Base-by-base conservation (phyloP, 192 early-diverging fungal genomes). In the Mortierella alpina region DNA sequence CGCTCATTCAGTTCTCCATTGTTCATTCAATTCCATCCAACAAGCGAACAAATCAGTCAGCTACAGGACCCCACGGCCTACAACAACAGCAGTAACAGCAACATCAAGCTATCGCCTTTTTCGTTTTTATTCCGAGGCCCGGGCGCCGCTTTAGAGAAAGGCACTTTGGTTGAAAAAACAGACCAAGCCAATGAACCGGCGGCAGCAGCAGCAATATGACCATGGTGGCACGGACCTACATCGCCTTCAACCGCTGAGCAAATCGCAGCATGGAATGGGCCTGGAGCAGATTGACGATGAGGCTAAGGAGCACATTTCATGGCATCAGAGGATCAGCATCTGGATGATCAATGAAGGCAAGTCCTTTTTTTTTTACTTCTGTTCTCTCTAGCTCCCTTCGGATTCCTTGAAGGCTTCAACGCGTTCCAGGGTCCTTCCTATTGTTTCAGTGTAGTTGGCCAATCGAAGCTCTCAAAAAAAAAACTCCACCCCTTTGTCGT, bases 341-440 rank as follows among this genome's bases (percentile, higher is more conserved):
- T 84, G 83, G 83, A 76, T 84, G 77, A 82, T 84, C 45, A 84
- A 84, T 54, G 83, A 82, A 74, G 83, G 83, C 75, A 82, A 70
- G 45, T 60, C 17, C 57, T 1, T n/a, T n/a, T n/a, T n/a, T n/a
- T 22, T 15, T 53, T 14, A 17, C 11, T 57, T 63, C 39, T 41
- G 62, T 40, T 54, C 14, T 70, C 42, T 23, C 49, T n/a, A 50
- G 17, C 4, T 14, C 14, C 48, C 11, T 50, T 50, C 49, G 11
- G 31, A 31, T 31, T 31, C 31, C 1, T 31, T 31, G 13, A 14
- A 23, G 23, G 18, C 20, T 59, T 20, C 4, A 14, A 39, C 23
- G 1, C n/a, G 23, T 7, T 18, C 22, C 11, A 17, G 41, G 23
- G 58, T 12, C 20, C 22, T 40, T 17, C 15, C 31, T 41, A 13